A percentile compares a stretch with the other conserved stretches of the same genome.
phyloP scores from a whole-genome alignment of 305 asterid species.

The Caryopteris hybrid region DNA sequence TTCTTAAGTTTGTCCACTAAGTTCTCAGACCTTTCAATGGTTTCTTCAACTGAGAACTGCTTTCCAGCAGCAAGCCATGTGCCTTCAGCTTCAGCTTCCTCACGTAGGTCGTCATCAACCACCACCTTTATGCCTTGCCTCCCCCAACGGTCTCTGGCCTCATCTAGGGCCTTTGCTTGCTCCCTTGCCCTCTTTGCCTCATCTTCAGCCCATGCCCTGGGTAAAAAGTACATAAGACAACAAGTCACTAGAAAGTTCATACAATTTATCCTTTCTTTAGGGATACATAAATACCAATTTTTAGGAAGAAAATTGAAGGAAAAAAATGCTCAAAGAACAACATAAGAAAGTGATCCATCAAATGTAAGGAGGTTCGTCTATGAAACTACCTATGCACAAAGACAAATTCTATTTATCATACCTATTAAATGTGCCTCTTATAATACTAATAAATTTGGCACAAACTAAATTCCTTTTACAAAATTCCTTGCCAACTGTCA shows the following conservation, averaged over 20 bases:
- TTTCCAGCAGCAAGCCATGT: slow-evolving; percentile 76
- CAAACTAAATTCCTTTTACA: not conserved
- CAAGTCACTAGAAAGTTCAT: no score
- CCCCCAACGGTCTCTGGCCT: slow-evolving; percentile 82
- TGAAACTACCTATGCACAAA: not conserved
- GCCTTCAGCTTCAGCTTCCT: slow-evolving; percentile 68
- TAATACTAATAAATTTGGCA: not conserved
- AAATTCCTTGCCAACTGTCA: not conserved
- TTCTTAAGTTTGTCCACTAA: slow-evolving; percentile 67
- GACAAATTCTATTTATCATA: not conserved
- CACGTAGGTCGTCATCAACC: slow-evolving; percentile 73
- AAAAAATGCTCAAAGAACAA: no score
- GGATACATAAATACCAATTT: not conserved
- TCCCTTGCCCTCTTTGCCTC: slow-evolving; percentile 91
- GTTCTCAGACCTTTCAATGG: slow-evolving; percentile 62
- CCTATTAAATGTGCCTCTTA: not conserved
- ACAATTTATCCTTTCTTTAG: no score
- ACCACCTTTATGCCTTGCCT: slow-evolving; percentile 80
- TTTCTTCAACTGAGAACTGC: slow-evolving; percentile 56
- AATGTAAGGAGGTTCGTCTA: not conserved
- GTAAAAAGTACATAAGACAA: slow-evolving; percentile 12
- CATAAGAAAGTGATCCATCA: not conserved
- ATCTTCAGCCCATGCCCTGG: slow-evolving; percentile 93
- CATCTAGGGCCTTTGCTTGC: slow-evolving; percentile 82
- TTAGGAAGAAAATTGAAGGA: not conserved